Evolutionary conservation across 2,329 filamentous ascomycete species (phyloP).

Genomic region (Westerdykella sp.): DNA sequence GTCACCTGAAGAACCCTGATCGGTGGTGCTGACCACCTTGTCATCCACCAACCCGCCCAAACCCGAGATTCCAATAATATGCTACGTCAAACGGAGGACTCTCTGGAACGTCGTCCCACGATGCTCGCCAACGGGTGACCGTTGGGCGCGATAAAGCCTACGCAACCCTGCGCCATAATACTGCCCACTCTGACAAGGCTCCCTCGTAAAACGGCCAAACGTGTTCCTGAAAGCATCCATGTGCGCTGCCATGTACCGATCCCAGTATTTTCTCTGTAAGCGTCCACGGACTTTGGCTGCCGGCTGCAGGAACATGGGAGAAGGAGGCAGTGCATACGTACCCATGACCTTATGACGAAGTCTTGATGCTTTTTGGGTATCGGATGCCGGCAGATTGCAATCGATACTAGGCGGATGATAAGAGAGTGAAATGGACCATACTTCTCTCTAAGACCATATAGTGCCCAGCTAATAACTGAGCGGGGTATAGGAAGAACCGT

Average conservation of each 20-base stretch:
- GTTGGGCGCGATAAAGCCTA: neutral
- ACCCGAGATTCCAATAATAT: conserved; percentile 3
- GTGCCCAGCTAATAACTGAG: too few relatives aligned
- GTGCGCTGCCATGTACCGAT: conserved; percentile 1
- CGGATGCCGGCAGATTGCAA: too few relatives aligned
- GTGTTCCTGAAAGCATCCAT: conserved; percentile 1
- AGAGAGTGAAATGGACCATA: too few relatives aligned
- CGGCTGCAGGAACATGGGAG: too few relatives aligned
- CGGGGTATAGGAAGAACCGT: too few relatives aligned
- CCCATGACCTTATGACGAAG: too few relatives aligned
- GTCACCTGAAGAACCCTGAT: conserved; percentile 6
- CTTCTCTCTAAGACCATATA: too few relatives aligned
- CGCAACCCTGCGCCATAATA: conserved; percentile 2
- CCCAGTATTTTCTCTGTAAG: neutral
- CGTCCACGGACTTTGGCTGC: too few relatives aligned
- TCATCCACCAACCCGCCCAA: neutral
- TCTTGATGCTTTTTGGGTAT: too few relatives aligned
- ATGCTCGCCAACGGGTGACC: neutral
- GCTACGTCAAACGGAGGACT: conserved; percentile 3
- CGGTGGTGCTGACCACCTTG: conserved; percentile 9
- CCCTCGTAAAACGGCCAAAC: conserved; percentile 5
- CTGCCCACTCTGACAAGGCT: conserved; percentile 1
- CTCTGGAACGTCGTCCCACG: conserved; percentile 3
- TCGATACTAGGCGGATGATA: too few relatives aligned
- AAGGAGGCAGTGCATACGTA: too few relatives aligned